phyloP scores from a whole-genome alignment of 2,329 filamentous ascomycete genomes.

The Alternaria sp. region DNA sequence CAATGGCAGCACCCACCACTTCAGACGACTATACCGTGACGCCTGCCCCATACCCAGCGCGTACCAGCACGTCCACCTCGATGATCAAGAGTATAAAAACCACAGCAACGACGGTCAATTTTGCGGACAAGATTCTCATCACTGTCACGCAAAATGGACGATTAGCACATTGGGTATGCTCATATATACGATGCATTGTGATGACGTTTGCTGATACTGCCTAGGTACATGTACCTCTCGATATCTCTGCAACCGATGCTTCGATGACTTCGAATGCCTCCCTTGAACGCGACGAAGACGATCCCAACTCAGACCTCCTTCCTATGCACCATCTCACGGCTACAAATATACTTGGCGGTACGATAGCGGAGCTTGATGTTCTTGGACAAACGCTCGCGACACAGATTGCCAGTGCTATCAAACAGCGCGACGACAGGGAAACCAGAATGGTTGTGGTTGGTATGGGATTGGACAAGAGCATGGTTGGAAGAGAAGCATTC shows the following conservation, averaged over 20 bases:
- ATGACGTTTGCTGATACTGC: constrained; percentile 9
- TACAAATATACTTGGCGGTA: constrained; percentile 85
- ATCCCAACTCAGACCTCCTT: constrained; percentile 61
- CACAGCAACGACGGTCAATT: constrained; percentile 75
- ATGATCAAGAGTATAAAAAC: constrained; percentile 74
- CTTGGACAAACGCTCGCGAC: constrained; percentile 88
- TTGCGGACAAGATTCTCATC: constrained; percentile 89
- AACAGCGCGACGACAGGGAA: constrained; percentile 73
- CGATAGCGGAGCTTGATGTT: constrained; percentile 79
- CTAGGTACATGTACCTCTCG: constrained; percentile 81
- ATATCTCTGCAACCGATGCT: constrained; percentile 73
- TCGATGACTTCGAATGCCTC: constrained; percentile 58
- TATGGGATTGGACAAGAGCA: constrained; percentile 62
- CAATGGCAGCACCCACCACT: constrained; percentile 21
- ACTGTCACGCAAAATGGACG: constrained; percentile 87
- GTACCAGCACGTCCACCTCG: constrained; percentile 64
- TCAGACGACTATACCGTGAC: constrained; percentile 33
- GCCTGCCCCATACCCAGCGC: constrained; percentile 71
- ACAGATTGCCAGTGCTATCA: constrained; percentile 84
- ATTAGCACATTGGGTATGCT: constrained; percentile 86
- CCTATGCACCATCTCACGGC: constrained; percentile 86
- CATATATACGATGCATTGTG: constrained; percentile 2
- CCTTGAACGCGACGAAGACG: constrained; percentile 57
- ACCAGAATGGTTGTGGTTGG: constrained; percentile 67
- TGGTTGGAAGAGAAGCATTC: constrained; percentile 60